phyloP scores from a whole-genome alignment of 805 yeast species.

The Yarrowia sp. region DNA sequence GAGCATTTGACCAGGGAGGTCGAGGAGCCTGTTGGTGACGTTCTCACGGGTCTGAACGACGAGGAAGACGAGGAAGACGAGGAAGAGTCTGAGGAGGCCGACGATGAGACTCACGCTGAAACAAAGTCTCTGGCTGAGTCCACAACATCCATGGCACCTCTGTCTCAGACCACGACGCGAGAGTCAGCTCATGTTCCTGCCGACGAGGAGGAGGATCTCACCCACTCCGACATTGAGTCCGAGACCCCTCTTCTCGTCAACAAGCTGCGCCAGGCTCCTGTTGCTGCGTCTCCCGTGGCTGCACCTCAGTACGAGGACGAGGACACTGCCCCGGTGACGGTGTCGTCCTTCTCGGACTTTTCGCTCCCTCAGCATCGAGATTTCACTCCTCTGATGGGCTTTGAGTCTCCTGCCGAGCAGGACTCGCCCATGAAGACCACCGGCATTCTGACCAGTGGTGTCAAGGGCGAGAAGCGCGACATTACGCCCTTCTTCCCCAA shows the following conservation, averaged over 20 bases:
- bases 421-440: conserved; percentile 33
- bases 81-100: neutral
- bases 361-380: conserved; percentile 26
- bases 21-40: neutral
- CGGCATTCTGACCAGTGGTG: conserved; percentile 7
- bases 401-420: conserved; percentile 30
- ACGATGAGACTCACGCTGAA: neutral
- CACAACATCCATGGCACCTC: neutral
- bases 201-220: neutral
- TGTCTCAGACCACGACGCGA: neutral
- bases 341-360: conserved; percentile 18
- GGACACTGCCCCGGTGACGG: conserved; percentile 6
- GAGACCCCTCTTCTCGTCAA: conserved; percentile 17
- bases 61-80: neutral
- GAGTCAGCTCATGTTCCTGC: neutral
- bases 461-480: conserved; percentile 29
- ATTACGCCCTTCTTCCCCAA: conserved; percentile 31
- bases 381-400: conserved; percentile 34
- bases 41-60: neutral
- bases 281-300: conserved; percentile 7
- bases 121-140: conserved; percentile 6
- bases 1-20: neutral
- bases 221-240: conserved; percentile 10
- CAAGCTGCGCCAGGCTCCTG: conserved; percentile 25
- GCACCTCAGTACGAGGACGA: conserved; percentile 17